Evolutionary conservation across 192 early-diverging fungal genomes (phyloP), one percentile per base, ranked within the genome.

Genomic region (Jimgerdemannia flammicorona): DNA sequence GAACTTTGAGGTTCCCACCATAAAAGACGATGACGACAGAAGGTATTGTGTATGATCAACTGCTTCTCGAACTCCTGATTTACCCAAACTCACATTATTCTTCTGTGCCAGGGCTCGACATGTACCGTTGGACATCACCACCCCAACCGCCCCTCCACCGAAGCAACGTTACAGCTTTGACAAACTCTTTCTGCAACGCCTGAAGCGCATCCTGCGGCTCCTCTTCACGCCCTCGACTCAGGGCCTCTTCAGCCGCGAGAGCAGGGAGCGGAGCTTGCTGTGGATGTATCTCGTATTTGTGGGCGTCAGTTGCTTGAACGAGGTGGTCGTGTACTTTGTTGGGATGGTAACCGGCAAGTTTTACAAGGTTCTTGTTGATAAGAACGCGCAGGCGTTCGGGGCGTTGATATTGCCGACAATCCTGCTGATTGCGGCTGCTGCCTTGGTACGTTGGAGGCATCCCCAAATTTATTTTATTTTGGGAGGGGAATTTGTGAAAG

Each of bases 301-400:
- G 3, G 4, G 73, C 7, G 68, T 85, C 41, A 78, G 80, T 67
- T 74, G 75, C 69, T 44, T 78, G 18, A 84, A 85, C 64, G 87
- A 93, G 72, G 76, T 84, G 3, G 19, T 86, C 8, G 85, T 90
- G 3, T 96, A 94, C 74, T 91, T 77, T 76, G 88, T 91, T 4
- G 95, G 95, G 19, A 83, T 83, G 8, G 79, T 91, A 66, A 89
- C 94, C 0, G 91, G 92, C 19, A 78, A 87, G 72, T 96, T 93
- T 80, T 97, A 93, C 83, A 78, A 81, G 7, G 88, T 93, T 9
- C 82, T 97, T 64, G 89, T 86, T 4, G 84, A 88, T 73, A 88
- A 88, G 76, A 90, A 96, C 71, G 41, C 72, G 3, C 66, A 76
- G 18, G 90, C 81, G 3, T 97, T 96, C 77, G 77, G 70, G 71